Percentiles rank a stretch among this genome's conserved stretches.
phyloP scores from a whole-genome alignment of 371 early-diverging fungal genomes.

The Apophysomyces variabilis region DNA sequence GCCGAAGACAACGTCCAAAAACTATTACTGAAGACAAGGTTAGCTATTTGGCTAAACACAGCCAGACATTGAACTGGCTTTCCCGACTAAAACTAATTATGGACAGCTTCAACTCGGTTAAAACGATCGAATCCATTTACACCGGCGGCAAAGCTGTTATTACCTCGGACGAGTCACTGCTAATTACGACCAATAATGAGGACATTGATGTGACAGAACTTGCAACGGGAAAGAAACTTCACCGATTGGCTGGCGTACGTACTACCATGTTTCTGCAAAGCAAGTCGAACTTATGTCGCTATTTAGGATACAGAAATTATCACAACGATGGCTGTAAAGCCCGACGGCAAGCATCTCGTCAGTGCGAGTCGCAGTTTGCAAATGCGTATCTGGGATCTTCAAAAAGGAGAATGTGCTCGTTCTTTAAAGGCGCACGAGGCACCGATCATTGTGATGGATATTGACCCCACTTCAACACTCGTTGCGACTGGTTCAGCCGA shows the following conservation, averaged over 20 bases:
- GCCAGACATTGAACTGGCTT: background rate
- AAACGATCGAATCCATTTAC: slow-evolving; percentile 89
- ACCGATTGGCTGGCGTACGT: slow-evolving; percentile 72
- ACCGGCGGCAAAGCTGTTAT: slow-evolving; percentile 90
- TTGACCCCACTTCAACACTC: slow-evolving; percentile 85
- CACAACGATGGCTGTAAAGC: slow-evolving; percentile 86
- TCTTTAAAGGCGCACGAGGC: slow-evolving; percentile 90
- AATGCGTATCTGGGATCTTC: slow-evolving; percentile 80
- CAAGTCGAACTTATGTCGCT: slow-evolving; percentile 5
- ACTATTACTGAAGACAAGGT: slow-evolving; percentile 32
- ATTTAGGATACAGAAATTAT: slow-evolving; percentile 81
- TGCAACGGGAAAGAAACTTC: slow-evolving; percentile 67
- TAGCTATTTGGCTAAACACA: too few relatives aligned
- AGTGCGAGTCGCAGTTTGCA: slow-evolving; percentile 83
- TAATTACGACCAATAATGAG: slow-evolving; percentile 85
- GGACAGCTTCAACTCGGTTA: slow-evolving; percentile 72
- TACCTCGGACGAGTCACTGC: slow-evolving; percentile 67
- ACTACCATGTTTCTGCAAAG: background rate
- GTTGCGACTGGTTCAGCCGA: slow-evolving; percentile 98
- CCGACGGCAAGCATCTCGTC: slow-evolving; percentile 79
- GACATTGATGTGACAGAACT: slow-evolving; percentile 83
- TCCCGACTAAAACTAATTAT: background rate
- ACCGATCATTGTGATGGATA: slow-evolving; percentile 91
- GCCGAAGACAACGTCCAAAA: slow-evolving; percentile 32
- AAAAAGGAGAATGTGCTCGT: slow-evolving; percentile 66